Conservation (phyloP, 1,284 basidiomycete species). For the Salmacisia buchloeana region DNA sequence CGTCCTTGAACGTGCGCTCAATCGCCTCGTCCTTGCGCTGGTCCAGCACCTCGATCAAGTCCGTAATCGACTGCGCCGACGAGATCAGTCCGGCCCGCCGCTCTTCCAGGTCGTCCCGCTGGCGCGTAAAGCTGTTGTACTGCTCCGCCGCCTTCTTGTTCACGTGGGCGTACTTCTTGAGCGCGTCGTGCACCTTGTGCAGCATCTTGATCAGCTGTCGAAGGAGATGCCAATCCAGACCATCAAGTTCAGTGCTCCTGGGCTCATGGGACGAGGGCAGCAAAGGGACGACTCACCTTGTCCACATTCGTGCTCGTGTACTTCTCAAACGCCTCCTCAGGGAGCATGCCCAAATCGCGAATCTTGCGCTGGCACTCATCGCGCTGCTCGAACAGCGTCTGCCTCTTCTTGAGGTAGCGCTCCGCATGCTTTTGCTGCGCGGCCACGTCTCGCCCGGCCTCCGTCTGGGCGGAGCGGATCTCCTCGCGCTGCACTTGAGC, state of each 20-base stretch:
- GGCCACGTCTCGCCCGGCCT: conserved; percentile 76
- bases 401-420: conserved; percentile 82
- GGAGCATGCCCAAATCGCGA: conserved; percentile 88
- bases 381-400: conserved; percentile 73
- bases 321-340: conserved; percentile 94
- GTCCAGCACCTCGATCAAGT: conserved; percentile 90
- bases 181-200: conserved; percentile 78
- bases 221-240: background rate
- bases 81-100: conserved; percentile 84
- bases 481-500: conserved; percentile 66
- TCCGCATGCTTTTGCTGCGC: conserved; percentile 91
- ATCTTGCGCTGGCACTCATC: conserved; percentile 92
- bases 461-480: conserved; percentile 71
- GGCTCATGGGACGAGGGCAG: background rate
- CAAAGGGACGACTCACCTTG: conserved; percentile 58
- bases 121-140: conserved; percentile 94
- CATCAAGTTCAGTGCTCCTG: background rate
- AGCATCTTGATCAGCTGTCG: conserved; percentile 83
- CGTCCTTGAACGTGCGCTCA: conserved; percentile 95
- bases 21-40: conserved; percentile 98
- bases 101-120: conserved; percentile 80
- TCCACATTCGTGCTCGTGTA: conserved; percentile 76
- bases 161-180: conserved; percentile 95
- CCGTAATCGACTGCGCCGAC: conserved; percentile 80
- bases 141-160: conserved; percentile 99